These are phyloP conservation scores for Penicillium psychrosexuale DNA, from an alignment of 2,329 filamentous ascomycete species.

Conservation along the genomic window DNA sequence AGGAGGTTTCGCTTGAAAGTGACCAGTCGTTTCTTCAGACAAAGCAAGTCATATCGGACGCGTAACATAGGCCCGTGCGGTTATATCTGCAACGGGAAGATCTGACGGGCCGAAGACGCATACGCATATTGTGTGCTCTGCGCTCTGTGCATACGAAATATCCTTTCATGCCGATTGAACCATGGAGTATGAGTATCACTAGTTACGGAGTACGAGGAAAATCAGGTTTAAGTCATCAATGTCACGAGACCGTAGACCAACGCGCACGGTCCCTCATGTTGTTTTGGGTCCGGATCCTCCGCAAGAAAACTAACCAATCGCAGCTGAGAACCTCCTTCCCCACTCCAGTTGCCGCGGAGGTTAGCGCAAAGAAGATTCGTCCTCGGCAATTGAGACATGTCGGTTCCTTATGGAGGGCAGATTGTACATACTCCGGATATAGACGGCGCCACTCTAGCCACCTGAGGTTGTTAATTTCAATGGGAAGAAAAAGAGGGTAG, in stretches of 20 bases:
- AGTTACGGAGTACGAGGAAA: too few species aligned
- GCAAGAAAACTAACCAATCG: not conserved
- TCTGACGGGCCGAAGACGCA: conserved; percentile 9
- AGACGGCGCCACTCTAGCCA: not conserved
- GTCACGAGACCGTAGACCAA: not conserved
- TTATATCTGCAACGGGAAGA: conserved; percentile 15
- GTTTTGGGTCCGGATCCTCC: not conserved
- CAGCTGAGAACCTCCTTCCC: not conserved
- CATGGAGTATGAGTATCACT: too few species aligned
- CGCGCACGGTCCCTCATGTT: not conserved
- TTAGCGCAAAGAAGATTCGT: conserved; percentile 1
- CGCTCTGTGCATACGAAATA: not conserved
- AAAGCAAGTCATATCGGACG: too few species aligned
- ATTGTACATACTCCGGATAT: too few species aligned
- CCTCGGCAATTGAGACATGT: not conserved
- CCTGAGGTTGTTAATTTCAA: too few species aligned
- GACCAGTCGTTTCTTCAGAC: conserved; percentile 1
- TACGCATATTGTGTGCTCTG: not conserved
- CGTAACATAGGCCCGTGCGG: conserved; percentile 2
- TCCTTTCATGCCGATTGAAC: not conserved
- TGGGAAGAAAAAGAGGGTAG: not conserved
- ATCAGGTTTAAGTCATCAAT: too few species aligned
- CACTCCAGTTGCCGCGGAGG: not conserved
- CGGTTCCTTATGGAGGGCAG: too few species aligned
- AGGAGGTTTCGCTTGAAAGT: conserved; percentile 1